Evolutionary conservation across 345 rosid species (phyloP).

Genomic region (Salix dunnii): DNA sequence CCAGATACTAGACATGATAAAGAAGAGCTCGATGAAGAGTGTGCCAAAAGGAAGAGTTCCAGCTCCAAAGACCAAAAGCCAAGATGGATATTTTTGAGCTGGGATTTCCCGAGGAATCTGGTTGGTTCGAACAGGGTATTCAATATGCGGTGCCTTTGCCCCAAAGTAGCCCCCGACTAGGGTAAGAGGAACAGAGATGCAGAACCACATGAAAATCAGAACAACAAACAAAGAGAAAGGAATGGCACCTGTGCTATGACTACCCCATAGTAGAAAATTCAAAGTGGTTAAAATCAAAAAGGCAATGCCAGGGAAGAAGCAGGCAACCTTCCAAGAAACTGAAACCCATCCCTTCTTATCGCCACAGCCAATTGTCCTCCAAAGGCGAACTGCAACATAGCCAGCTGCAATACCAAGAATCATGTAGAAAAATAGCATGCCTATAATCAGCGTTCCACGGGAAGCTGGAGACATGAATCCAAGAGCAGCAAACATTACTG

Average conservation of each 20-base stretch:
- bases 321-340: constrained; percentile 64
- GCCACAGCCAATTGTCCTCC: constrained; percentile 58
- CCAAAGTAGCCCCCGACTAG: constrained; percentile 63
- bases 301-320: constrained; percentile 77
- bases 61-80: constrained; percentile 70
- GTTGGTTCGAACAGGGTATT: constrained; percentile 70
- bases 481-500: constrained; percentile 66
- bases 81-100: constrained; percentile 69
- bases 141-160: constrained; percentile 59
- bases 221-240: constrained; percentile 54
- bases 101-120: constrained; percentile 79
- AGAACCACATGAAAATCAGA: constrained; percentile 60
- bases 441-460: constrained; percentile 65
- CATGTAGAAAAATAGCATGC: constrained; percentile 73
- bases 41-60: constrained; percentile 76
- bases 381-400: constrained; percentile 65
- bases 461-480: constrained; percentile 85
- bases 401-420: constrained; percentile 70
- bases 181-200: constrained; percentile 68
- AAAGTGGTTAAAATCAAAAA: constrained; percentile 52
- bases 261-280: constrained; percentile 64
- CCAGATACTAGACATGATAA: constrained; percentile 77
- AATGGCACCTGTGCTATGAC: constrained; percentile 72
- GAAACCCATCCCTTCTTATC: constrained; percentile 63
- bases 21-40: constrained; percentile 76